Evolutionary conservation across 1,139 yeast genomes (phyloP).

Genomic region (Taphrina wiesneri): DNA sequence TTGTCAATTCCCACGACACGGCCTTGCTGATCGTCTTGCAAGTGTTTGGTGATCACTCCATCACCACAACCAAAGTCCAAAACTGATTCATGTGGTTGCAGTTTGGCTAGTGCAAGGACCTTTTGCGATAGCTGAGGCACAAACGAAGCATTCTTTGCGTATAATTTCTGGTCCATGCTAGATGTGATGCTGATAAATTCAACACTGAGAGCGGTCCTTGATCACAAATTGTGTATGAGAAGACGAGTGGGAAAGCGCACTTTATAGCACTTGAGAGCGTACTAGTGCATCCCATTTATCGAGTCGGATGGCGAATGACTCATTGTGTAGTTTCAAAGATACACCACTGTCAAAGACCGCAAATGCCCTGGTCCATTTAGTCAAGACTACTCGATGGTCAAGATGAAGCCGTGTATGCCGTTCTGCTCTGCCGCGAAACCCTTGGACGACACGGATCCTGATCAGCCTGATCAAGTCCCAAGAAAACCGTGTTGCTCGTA

Average conservation of each 20-base stretch:
- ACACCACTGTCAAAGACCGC: background rate
- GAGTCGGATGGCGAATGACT: background rate
- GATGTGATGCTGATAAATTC: too few relatives aligned
- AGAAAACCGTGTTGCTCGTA: too few relatives aligned
- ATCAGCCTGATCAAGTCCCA: too few relatives aligned
- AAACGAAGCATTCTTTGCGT: constrained; percentile 29
- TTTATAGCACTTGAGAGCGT: background rate
- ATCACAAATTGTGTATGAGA: too few relatives aligned
- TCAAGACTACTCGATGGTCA: too few relatives aligned
- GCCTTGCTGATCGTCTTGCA: constrained; percentile 20
- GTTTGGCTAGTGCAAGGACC: constrained; percentile 9
- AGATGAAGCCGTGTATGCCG: background rate
- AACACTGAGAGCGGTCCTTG: too few relatives aligned
- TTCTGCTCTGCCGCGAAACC: background rate
- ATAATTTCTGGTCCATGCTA: constrained; percentile 18
- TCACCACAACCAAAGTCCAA: constrained; percentile 36
- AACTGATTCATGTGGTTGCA: constrained; percentile 23
- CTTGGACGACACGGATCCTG: background rate
- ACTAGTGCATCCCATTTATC: background rate
- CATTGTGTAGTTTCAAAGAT: background rate
- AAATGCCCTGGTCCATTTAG: too few relatives aligned
- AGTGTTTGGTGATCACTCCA: constrained; percentile 29
- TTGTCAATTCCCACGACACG: constrained; percentile 33
- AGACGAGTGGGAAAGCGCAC: background rate
- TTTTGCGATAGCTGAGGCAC: constrained; percentile 26